These are phyloP conservation scores for Exidia glandulosa DNA, from an alignment of 768 basidiomycete species.

Conservation along the genomic window DNA sequence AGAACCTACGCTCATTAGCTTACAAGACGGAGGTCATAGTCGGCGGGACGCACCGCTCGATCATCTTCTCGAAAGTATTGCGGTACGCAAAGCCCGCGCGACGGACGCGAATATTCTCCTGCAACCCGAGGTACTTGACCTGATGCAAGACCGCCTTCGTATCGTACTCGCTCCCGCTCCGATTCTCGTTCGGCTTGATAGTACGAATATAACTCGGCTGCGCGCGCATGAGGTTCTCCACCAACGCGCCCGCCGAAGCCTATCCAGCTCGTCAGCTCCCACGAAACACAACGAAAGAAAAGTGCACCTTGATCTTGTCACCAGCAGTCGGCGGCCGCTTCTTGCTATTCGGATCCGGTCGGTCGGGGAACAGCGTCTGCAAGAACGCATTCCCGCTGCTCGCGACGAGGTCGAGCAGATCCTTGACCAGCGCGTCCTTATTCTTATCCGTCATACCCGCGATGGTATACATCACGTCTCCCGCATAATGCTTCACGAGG, in stretches of 20 bases:
- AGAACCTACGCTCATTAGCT: conserved; percentile 41
- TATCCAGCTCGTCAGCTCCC: no score
- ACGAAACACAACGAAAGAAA: no score
- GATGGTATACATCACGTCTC: conserved; percentile 97
- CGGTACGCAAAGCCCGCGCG: conserved; percentile 97
- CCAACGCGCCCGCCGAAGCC: conserved; percentile 94
- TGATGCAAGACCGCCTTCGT: conserved; percentile 93
- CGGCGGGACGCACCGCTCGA: conserved; percentile 47
- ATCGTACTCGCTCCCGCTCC: conserved; percentile 86
- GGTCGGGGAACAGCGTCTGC: conserved; percentile 82
- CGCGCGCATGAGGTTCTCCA: conserved; percentile 94
- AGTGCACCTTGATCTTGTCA: conserved; percentile 85
- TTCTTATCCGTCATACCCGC: conserved; percentile 99
- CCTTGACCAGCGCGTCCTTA: conserved; percentile 94
- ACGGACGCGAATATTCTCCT: conserved; percentile 96
- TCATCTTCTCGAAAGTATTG: conserved; percentile 98
- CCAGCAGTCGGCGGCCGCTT: conserved; percentile 96
- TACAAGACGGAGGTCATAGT: conserved; percentile 18
- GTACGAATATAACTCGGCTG: conserved; percentile 98
- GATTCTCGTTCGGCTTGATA: conserved; percentile 97
- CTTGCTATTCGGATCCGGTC: conserved; percentile 93
- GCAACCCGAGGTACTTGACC: conserved; percentile 96
- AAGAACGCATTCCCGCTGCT: conserved; percentile 75
- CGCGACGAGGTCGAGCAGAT: conserved; percentile 81
- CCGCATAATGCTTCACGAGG: conserved; percentile 92